Percentiles rank a stretch among this genome's conserved stretches.
Conservation (phyloP, 805 yeast genomes). For the Schizosaccharomyces octosporus region DNA sequence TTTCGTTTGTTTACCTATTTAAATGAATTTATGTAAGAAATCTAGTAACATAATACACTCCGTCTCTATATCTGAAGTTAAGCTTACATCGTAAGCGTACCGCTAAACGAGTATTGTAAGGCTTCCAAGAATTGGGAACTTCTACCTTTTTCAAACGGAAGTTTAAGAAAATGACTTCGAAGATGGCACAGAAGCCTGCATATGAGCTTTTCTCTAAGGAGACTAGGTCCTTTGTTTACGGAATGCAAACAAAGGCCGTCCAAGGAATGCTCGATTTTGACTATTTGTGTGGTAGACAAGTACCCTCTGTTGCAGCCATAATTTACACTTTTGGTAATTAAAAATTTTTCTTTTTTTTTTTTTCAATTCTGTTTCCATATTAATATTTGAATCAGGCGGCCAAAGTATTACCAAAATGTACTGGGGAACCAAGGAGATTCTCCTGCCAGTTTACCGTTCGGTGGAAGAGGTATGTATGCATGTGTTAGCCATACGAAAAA, state of each 20-base stretch:
- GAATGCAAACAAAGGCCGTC: constrained; percentile 24
- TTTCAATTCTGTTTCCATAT: background rate
- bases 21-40: no score
- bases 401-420: constrained; percentile 18
- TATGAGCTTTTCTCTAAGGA: constrained; percentile 20
- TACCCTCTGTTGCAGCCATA: constrained; percentile 24
- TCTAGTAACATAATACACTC: no score
- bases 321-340: constrained; percentile 25
- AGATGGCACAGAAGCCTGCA: constrained; percentile 6
- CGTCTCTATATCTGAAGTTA: no score
- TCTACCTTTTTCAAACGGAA: constrained; percentile 9
- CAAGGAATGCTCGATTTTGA: constrained; percentile 27
- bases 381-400: background rate
- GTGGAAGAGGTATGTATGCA: constrained; percentile 10
- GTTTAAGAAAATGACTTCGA: background rate
- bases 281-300: constrained; percentile 21
- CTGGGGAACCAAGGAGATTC: constrained; percentile 26
- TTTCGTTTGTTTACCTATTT: no score
- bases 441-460: constrained; percentile 22
- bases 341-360: no score
- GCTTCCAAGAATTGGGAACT: no score
- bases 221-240: constrained; percentile 23
- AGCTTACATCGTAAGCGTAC: no score
- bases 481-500: no score
- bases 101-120: no score